A percentile compares a stretch with the other conserved stretches of the same genome.
Evolutionary conservation across 1,284 basidiomycete genomes (phyloP).

Genomic region (Thelephora terrestris): DNA sequence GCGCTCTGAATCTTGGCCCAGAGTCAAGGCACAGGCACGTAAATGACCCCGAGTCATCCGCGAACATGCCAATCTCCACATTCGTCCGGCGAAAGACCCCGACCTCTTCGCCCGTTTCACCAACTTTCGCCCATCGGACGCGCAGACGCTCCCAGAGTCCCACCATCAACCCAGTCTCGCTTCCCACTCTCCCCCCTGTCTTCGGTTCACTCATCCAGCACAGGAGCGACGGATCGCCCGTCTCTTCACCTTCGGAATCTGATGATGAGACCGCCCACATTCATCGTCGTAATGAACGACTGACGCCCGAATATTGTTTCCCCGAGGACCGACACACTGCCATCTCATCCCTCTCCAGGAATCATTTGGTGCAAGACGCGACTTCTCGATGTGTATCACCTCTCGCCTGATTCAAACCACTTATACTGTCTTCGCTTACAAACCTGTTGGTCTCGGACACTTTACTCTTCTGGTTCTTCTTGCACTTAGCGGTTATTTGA

Average conservation of each 20-base stretch:
- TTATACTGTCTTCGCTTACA: too few species aligned
- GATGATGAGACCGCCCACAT: conserved; percentile 4
- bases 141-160: conserved; percentile 23
- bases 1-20: conserved; percentile 12
- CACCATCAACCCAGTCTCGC: conserved; percentile 38
- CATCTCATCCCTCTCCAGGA: too few species aligned
- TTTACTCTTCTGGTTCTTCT: too few species aligned
- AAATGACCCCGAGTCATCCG: conserved; percentile 27
- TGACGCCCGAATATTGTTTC: too few species aligned
- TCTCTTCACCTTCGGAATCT: background rate
- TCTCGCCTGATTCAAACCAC: too few species aligned
- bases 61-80: conserved; percentile 60
- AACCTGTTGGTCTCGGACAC: too few species aligned
- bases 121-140: conserved; percentile 39
- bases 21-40: conserved; percentile 17
- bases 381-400: too few species aligned
- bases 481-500: too few species aligned
- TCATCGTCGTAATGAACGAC: too few species aligned
- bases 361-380: too few species aligned
- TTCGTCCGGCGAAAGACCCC: conserved; percentile 71
- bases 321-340: too few species aligned
- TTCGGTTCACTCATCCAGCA: conserved; percentile 15
- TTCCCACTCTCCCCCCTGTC: conserved; percentile 44
- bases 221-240: conserved; percentile 1
- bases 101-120: conserved; percentile 56